Evolutionary conservation across 441 rosid species (phyloP).

Genomic region (Populus hybrid): DNA sequence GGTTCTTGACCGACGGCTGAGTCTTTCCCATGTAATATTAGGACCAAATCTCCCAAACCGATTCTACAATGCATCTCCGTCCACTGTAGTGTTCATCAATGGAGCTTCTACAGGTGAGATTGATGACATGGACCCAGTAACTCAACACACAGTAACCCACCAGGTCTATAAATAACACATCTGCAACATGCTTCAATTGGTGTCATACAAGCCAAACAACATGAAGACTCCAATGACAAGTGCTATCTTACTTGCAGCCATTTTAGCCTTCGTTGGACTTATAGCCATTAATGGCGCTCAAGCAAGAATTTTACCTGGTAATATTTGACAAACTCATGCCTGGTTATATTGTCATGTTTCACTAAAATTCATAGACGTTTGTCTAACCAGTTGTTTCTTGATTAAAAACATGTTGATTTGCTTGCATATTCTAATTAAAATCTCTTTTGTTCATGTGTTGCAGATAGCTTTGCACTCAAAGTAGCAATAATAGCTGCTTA

Average conservation of each 20-base stretch:
- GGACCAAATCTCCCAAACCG: too few species aligned
- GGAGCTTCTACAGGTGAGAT: too few species aligned
- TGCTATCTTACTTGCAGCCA: slow-evolving; percentile 4
- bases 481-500: slow-evolving; percentile 3
- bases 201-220: background rate
- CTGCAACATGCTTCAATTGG: background rate
- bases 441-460: background rate
- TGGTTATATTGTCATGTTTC: background rate
- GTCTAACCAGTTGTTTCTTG: background rate
- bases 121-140: too few species aligned
- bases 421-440: background rate
- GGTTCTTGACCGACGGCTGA: too few species aligned
- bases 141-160: background rate
- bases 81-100: too few species aligned
- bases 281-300: background rate
- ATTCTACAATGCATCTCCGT: too few species aligned
- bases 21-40: too few species aligned
- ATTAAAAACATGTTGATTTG: background rate
- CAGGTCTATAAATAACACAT: background rate
- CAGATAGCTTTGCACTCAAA: background rate
- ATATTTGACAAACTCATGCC: background rate
- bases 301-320: slow-evolving; percentile 10
- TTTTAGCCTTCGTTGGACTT: background rate
- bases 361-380: background rate
- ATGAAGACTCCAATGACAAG: background rate